Base-by-base conservation (phyloP, 495 filamentous ascomycete genomes). In the Hypoxylon intermedium region DNA sequence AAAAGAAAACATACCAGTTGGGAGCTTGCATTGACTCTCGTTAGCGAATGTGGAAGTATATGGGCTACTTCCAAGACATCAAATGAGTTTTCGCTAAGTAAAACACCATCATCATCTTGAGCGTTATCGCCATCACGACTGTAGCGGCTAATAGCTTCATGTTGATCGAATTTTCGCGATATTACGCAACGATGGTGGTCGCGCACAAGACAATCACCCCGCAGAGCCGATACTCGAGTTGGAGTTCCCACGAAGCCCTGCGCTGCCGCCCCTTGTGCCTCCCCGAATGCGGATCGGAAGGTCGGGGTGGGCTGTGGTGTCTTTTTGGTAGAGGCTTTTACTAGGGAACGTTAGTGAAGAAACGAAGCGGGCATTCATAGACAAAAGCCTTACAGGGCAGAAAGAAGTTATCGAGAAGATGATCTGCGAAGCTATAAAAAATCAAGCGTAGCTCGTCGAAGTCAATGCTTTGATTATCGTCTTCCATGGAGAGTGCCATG, bases 101-200 rank as follows among this genome's bases (percentile, higher is more conserved):
- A 42, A 55, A 43, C 58, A 34, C 45, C 61, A 42, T 71, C 65
- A 31, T 67, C 68, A 46, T 66, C 60, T 48, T 16, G 13, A 42
- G 58, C 61, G 7, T 67, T 34, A 33, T 62, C 30, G 45, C 50
- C 49, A 20, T 57, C 19, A 28, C 43, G 16, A 34, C 11, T 57
- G 20, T 58, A 12, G 20, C 67, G 63, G 21, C n/a, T 58, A 13
- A 30, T 53, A 31, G 61, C 65, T 58, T 71, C 68, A 24, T 47
- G 24, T 18, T 30, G 40, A 15, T 71, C 68, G 37, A 67, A 71
- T 30, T 44, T 60, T 23, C 45, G 64, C 45, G 60, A 65, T 49
- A 68, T 60, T 12, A 71, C 58, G 36, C 68, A 71, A 18, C 68
- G 68, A 59, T 67, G 52, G 30, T 53, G 68, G 58, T 71, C 68